A percentile compares a stretch with the other conserved stretches of the same genome.
Conservation (phyloP, 139 green algal genomes). For the Micractinium sp. region DNA sequence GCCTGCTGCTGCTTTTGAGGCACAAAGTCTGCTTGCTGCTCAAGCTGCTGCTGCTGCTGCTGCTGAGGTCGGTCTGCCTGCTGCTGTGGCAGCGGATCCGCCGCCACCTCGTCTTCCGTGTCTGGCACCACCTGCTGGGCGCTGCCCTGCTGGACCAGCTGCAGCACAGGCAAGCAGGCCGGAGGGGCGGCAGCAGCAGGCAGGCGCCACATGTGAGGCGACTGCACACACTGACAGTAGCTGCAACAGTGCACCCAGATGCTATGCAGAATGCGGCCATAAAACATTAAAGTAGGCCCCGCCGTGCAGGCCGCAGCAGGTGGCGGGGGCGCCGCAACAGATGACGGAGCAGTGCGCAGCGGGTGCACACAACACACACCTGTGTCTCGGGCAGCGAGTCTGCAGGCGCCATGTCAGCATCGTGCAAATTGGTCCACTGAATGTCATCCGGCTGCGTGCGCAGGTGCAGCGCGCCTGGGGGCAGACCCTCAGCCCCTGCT, state of each 20-base stretch:
- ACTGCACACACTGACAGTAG: background rate
- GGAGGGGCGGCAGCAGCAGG: background rate
- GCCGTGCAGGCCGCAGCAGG: background rate
- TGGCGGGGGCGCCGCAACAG: no score
- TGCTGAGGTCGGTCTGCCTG: background rate
- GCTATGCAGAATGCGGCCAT: background rate
- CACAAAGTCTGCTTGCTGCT: background rate
- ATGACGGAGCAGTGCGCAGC: no score
- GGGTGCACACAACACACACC: background rate
- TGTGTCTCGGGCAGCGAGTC: constrained; percentile 17
- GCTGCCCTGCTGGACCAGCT: background rate
- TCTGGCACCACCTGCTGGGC: constrained; percentile 15
- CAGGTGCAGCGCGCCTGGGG: constrained; percentile 10
- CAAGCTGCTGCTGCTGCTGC: constrained; percentile 5
- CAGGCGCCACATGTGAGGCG: background rate
- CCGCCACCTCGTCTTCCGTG: constrained; percentile 3
- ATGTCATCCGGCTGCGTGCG: constrained; percentile 39
- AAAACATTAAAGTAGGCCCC: background rate
- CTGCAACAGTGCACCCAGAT: background rate
- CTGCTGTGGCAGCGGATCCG: background rate
- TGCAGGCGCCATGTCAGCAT: background rate
- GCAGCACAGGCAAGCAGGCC: background rate
- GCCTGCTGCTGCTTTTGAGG: no score
- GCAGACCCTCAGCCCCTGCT: background rate
- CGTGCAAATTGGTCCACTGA: constrained; percentile 28